Percentiles rank a stretch among this genome's conserved stretches.
Evolutionary conservation across 2,329 filamentous ascomycete species (phyloP).

Genomic region (Hypomyces perniciosus): DNA sequence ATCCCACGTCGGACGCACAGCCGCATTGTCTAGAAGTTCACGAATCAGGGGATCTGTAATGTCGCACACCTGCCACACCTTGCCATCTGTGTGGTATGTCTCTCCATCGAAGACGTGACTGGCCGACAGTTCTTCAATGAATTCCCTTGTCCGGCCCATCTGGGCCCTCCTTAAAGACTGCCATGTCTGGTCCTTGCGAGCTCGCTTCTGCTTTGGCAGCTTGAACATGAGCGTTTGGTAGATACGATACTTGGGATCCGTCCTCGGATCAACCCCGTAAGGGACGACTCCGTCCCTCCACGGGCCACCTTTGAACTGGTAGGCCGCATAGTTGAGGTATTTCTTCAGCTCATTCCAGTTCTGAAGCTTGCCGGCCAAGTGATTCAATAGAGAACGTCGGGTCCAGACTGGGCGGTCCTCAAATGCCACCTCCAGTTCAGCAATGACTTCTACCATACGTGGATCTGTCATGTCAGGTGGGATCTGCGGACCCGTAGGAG

Average conservation of each 20-base stretch:
- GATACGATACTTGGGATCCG: constrained; percentile 65
- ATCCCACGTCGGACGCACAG: constrained; percentile 55
- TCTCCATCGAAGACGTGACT: constrained; percentile 81
- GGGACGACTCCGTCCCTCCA: constrained; percentile 84
- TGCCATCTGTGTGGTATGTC: constrained; percentile 69
- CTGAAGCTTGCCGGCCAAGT: constrained; percentile 47
- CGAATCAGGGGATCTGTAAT: constrained; percentile 73
- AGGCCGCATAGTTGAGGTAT: constrained; percentile 77
- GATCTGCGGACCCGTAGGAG: constrained; percentile 53
- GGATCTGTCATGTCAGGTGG: constrained; percentile 55
- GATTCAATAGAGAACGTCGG: constrained; percentile 72
- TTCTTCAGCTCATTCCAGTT: constrained; percentile 60
- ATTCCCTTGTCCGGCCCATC: constrained; percentile 33
- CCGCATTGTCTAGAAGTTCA: constrained; percentile 57
- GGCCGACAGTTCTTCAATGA: constrained; percentile 34
- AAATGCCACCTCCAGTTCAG: constrained; percentile 59
- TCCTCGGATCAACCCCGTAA: constrained; percentile 81
- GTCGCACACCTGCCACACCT: constrained; percentile 92
- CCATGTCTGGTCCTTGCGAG: constrained; percentile 43
- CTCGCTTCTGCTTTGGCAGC: constrained; percentile 48
- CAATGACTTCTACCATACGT: constrained; percentile 58
- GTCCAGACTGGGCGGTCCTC: constrained; percentile 79
- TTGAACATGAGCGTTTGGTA: constrained; percentile 92
- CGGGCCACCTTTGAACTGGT: constrained; percentile 87
- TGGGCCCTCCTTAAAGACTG: constrained; percentile 39